Percentiles rank a stretch among this genome's conserved stretches.
Evolutionary conservation across 2,329 filamentous ascomycete genomes (phyloP).

Genomic region (Penicillium sp.): DNA sequence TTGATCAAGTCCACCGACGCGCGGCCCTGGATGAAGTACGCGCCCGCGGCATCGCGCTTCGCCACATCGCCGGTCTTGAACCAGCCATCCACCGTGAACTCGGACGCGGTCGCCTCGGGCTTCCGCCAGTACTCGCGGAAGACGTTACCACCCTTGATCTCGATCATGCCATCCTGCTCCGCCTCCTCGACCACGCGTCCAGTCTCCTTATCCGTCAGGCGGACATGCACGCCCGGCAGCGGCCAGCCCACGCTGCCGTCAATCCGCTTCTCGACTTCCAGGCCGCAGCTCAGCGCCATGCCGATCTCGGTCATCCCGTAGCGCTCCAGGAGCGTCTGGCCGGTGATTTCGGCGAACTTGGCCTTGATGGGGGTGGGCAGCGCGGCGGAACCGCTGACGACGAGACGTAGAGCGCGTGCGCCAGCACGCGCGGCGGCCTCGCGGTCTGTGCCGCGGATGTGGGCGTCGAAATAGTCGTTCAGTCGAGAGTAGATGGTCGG

Average conservation of each 20-base stretch:
- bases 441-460: constrained; percentile 36
- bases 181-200: constrained; percentile 29
- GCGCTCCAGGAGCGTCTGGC: constrained; percentile 46
- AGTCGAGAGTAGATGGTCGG: constrained; percentile 53
- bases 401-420: constrained; percentile 36
- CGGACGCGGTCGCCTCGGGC: constrained; percentile 46
- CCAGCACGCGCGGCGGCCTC: constrained; percentile 35
- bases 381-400: constrained; percentile 45
- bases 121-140: constrained; percentile 46
- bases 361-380: constrained; percentile 43
- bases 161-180: constrained; percentile 45
- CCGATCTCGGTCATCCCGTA: constrained; percentile 55
- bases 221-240: constrained; percentile 48
- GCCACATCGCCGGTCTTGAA: constrained; percentile 51
- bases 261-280: constrained; percentile 40
- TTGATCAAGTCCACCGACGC: constrained; percentile 56
- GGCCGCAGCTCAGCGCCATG: constrained; percentile 47
- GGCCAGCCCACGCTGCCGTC: constrained; percentile 52
- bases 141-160: constrained; percentile 43
- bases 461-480: constrained; percentile 45
- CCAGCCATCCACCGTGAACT: constrained; percentile 49
- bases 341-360: constrained; percentile 42
- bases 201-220: constrained; percentile 44
- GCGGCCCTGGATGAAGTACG: constrained; percentile 55
- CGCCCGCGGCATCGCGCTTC: constrained; percentile 32